These are phyloP conservation scores for Diaporthe sp. DNA, from an alignment of 2,329 filamentous ascomycete species.

Conservation along the genomic window DNA sequence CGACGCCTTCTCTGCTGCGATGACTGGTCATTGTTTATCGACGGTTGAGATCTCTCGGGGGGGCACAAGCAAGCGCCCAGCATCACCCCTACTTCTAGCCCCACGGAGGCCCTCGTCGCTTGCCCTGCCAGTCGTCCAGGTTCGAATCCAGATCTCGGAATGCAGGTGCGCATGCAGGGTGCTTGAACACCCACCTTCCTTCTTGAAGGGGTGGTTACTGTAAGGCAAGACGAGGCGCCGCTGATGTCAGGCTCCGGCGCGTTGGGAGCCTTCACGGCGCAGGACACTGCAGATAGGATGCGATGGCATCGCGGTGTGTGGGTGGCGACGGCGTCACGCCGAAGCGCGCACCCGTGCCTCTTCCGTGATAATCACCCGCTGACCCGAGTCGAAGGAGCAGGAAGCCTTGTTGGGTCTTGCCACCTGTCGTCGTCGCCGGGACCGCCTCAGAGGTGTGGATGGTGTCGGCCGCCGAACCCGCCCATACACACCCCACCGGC, in stretches of 20 bases:
- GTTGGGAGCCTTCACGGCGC: not conserved
- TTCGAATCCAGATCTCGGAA: conserved; percentile 22
- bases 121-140: conserved; percentile 10
- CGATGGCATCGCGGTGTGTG: conserved; percentile 1
- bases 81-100: not conserved
- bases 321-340: conserved; percentile 24
- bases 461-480: not conserved
- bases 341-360: not conserved
- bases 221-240: conserved; percentile 4
- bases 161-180: conserved; percentile 26
- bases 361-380: not conserved
- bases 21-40: conserved; percentile 11
- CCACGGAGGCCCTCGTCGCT: not conserved
- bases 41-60: not conserved
- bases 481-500: conserved; percentile 1
- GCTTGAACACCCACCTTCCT: not conserved
- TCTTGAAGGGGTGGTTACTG: not conserved
- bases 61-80: not conserved
- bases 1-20: not conserved
- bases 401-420: not conserved
- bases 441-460: not conserved
- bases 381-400: not conserved
- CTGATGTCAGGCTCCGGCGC: not conserved
- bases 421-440: not conserved
- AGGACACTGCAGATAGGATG: conserved; percentile 9